Evolutionary conservation across 495 filamentous ascomycete species (phyloP).

Genomic region (Massariosphaeria phaeospora): DNA sequence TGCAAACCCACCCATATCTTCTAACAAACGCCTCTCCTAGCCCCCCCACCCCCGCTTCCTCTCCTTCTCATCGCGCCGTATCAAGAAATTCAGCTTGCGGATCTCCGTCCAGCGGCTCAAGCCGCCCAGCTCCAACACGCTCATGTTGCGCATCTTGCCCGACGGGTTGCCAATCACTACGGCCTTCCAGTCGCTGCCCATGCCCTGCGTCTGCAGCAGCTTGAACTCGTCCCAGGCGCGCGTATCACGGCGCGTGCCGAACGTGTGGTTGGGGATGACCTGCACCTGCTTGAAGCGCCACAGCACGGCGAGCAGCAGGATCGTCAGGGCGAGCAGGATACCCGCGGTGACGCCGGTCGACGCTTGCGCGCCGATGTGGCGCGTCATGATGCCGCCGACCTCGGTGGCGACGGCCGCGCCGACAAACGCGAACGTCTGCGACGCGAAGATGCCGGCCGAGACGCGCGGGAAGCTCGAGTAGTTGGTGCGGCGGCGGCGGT

Average conservation of each 20-base stretch:
- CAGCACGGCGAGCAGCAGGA: slow-evolving; percentile 56
- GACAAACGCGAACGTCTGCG: slow-evolving; percentile 61
- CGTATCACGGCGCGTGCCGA: slow-evolving; percentile 44
- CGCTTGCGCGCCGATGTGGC: slow-evolving; percentile 58
- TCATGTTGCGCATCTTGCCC: slow-evolving; percentile 60
- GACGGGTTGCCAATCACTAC: slow-evolving; percentile 63
- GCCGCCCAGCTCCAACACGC: slow-evolving; percentile 58
- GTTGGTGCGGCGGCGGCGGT: slow-evolving; percentile 54
- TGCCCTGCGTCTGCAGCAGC: slow-evolving; percentile 40
- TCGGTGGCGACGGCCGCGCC: slow-evolving; percentile 60
- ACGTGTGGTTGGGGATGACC: slow-evolving; percentile 54
- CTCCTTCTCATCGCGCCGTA: slow-evolving; percentile 32
- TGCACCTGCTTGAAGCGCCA: slow-evolving; percentile 59
- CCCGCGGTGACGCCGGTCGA: slow-evolving; percentile 61
- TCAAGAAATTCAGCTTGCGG: slow-evolving; percentile 58
- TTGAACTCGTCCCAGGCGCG: slow-evolving; percentile 32
- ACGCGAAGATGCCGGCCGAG: slow-evolving; percentile 62
- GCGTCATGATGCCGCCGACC: slow-evolving; percentile 55
- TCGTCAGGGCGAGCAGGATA: slow-evolving; percentile 56
- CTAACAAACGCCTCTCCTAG: no score
- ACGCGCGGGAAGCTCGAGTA: slow-evolving; percentile 66
- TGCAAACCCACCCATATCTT: no score
- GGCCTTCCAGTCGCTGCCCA: slow-evolving; percentile 52
- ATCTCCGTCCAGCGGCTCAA: slow-evolving; percentile 67
- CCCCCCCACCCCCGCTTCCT: not conserved